These are phyloP conservation scores for Corymbia maculata DNA, from an alignment of 345 rosid genomes.

Conservation along the genomic window DNA sequence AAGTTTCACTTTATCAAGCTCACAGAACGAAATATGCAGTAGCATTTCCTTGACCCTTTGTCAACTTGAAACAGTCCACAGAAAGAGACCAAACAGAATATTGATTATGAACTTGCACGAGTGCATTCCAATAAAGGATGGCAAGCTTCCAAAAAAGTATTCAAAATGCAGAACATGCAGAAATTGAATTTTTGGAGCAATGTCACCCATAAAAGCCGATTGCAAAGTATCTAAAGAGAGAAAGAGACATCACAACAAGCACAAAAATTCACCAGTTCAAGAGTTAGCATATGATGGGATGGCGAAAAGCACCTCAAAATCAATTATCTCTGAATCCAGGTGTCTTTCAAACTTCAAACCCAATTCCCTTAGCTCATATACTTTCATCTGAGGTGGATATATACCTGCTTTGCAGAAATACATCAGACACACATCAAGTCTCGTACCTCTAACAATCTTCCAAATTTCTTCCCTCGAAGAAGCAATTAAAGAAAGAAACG, in stretches of 20 bases:
- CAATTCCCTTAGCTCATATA: constrained; percentile 64
- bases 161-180: neutral
- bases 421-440: neutral
- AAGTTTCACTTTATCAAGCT: neutral
- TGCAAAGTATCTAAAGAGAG: neutral
- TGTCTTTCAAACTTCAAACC: constrained; percentile 91
- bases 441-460: neutral
- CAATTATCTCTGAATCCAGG: constrained; percentile 75
- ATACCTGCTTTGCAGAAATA: constrained; percentile 35
- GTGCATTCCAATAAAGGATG: neutral
- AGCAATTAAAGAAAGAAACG: neutral
- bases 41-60: neutral
- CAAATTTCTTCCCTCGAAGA: neutral
- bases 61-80: neutral
- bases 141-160: neutral
- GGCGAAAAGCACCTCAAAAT: constrained; percentile 54
- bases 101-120: neutral
- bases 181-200: neutral
- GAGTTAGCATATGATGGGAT: neutral
- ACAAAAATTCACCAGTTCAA: neutral
- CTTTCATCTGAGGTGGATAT: constrained; percentile 91
- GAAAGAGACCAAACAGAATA: neutral
- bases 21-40: neutral
- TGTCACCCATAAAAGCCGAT: neutral
- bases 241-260: neutral